Percentiles rank a stretch among this genome's conserved stretches.
phyloP scores from a whole-genome alignment of 371 early-diverging fungal species.

The Apophysomyces variabilis region DNA sequence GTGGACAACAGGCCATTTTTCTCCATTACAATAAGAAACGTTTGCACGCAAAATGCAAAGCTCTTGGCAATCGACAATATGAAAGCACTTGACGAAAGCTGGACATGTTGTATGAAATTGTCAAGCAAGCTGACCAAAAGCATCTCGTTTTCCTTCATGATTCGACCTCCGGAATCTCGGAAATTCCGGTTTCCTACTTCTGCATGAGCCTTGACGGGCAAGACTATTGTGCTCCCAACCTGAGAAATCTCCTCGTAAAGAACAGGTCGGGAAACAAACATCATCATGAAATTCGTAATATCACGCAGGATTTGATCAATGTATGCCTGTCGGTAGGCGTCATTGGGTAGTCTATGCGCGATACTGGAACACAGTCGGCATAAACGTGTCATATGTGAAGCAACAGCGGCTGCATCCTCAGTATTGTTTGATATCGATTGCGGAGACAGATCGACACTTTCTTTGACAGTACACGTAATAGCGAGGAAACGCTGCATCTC shows the following conservation, averaged over 20 bases:
- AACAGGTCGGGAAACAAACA: conserved; percentile 27
- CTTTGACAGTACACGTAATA: conserved; percentile 2
- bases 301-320: conserved; percentile 19
- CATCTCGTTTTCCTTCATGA: conserved; percentile 16
- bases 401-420: neutral
- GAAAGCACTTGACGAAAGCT: conserved; percentile 14
- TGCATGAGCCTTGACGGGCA: conserved; percentile 18
- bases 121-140: conserved; percentile 26
- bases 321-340: conserved; percentile 6
- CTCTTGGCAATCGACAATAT: conserved; percentile 13
- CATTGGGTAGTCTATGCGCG: neutral
- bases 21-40: conserved; percentile 18
- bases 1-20: conserved; percentile 2
- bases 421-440: neutral
- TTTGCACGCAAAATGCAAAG: conserved; percentile 28
- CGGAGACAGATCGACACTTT: neutral
- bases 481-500: conserved; percentile 15
- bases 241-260: conserved; percentile 21
- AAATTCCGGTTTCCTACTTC: conserved; percentile 29
- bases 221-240: conserved; percentile 18
- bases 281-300: conserved; percentile 30
- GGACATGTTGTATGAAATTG: conserved; percentile 33
- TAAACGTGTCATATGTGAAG: conserved; percentile 3
- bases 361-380: conserved; percentile 2
- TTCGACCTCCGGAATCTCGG: conserved; percentile 3